phyloP scores from a whole-genome alignment of 345 rosid species.

The Moricandia arvensis region DNA sequence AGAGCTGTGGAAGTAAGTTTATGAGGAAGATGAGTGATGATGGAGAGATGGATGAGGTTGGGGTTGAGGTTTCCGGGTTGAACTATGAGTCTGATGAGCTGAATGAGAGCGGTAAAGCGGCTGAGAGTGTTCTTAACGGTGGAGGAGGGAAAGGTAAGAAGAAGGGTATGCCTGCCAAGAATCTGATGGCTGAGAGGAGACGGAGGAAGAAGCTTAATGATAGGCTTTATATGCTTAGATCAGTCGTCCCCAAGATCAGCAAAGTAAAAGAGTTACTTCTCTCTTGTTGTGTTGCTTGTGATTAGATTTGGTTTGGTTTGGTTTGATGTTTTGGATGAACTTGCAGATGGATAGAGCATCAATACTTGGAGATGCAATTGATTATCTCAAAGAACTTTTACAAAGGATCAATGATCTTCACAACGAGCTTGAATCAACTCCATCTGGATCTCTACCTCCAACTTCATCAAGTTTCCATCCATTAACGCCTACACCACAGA shows the following conservation, averaged over 20 bases:
- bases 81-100: slow-evolving; percentile 79
- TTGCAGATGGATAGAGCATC: slow-evolving; percentile 97
- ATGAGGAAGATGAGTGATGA: slow-evolving; percentile 43
- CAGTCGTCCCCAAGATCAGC: slow-evolving; percentile 98
- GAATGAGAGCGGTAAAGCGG: slow-evolving; percentile 42
- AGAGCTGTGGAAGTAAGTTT: slow-evolving; percentile 35
- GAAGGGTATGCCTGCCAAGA: slow-evolving; percentile 93
- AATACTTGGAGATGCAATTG: slow-evolving; percentile 94
- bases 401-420: slow-evolving; percentile 92
- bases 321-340: slow-evolving; percentile 19
- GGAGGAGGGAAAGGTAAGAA: slow-evolving; percentile 66
- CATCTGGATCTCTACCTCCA: slow-evolving; percentile 57
- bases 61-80: slow-evolving; percentile 61
- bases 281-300: background rate
- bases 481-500: slow-evolving; percentile 78
- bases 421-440: slow-evolving; percentile 77
- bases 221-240: slow-evolving; percentile 94
- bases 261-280: slow-evolving; percentile 52
- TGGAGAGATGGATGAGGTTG: slow-evolving; percentile 47
- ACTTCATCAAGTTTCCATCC: slow-evolving; percentile 72
- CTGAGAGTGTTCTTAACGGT: slow-evolving; percentile 49
- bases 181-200: slow-evolving; percentile 96
- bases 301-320: background rate
- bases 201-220: slow-evolving; percentile 98
- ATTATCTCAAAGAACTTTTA: slow-evolving; percentile 88